phyloP scores from a whole-genome alignment of 2,329 filamentous ascomycete species.

The Scolecobasidium constrictum region DNA sequence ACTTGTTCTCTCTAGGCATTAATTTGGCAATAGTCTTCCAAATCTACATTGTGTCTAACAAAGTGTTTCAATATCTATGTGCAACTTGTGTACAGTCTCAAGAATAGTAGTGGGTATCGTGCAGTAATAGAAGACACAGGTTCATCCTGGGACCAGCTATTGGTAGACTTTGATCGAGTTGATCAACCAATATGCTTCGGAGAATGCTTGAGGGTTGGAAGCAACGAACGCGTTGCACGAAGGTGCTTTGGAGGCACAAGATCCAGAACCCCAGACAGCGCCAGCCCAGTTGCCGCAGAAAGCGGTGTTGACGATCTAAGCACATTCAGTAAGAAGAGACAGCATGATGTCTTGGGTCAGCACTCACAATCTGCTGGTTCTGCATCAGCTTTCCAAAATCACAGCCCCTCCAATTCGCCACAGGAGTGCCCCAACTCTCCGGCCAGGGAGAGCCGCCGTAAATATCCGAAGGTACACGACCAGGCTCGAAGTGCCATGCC shows the following conservation, averaged over 20 bases:
- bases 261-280: conserved; percentile 25
- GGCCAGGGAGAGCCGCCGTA: conserved; percentile 35
- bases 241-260: conserved; percentile 47
- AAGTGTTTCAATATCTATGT: too few relatives aligned
- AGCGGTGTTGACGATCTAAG: conserved; percentile 39
- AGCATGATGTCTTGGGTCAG: too few relatives aligned
- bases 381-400: conserved; percentile 66
- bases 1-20: too few relatives aligned
- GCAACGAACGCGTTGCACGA: conserved; percentile 65
- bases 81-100: too few relatives aligned
- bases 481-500: conserved; percentile 35
- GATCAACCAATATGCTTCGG: conserved; percentile 66
- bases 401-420: conserved; percentile 54
- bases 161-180: conserved; percentile 27
- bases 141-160: too few relatives aligned
- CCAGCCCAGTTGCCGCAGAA: conserved; percentile 49
- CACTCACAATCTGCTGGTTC: conserved; percentile 25
- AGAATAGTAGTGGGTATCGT: too few relatives aligned
- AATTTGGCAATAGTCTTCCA: too few relatives aligned
- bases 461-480: conserved; percentile 32
- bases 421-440: conserved; percentile 53
- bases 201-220: conserved; percentile 58
- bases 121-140: too few relatives aligned
- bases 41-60: too few relatives aligned
- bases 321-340: too few relatives aligned